phyloP scores from a whole-genome alignment of 495 filamentous ascomycete genomes.

The Pseudoneurospora amorphoporcata region DNA sequence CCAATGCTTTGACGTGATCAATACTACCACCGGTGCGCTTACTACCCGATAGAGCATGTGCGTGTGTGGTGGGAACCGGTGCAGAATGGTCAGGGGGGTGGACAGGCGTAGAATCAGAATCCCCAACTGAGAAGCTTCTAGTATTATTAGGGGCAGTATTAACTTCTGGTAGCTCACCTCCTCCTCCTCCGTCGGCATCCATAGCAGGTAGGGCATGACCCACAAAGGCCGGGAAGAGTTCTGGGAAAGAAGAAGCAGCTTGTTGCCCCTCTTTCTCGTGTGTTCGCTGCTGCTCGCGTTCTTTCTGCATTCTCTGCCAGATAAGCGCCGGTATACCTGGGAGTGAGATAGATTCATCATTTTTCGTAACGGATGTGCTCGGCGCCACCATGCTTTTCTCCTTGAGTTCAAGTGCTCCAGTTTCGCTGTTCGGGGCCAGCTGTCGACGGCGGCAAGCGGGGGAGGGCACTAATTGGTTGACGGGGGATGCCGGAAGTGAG shows the following conservation, averaged over 20 bases:
- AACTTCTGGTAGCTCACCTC: not conserved
- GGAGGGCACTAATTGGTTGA: not conserved
- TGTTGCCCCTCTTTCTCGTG: not conserved
- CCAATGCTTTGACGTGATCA: not conserved
- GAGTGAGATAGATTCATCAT: not conserved
- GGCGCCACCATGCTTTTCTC: accelerated
- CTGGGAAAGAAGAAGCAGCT: not conserved
- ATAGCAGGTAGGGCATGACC: not conserved
- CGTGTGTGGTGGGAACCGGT: not conserved
- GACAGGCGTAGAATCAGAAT: not conserved
- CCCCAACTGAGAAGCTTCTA: not conserved
- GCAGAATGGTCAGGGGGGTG: not conserved
- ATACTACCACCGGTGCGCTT: not conserved
- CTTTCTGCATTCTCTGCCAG: not conserved
- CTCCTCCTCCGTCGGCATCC: not conserved
- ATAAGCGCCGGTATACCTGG: not conserved
- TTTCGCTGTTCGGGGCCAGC: not conserved
- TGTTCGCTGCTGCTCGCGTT: not conserved
- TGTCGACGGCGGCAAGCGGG: not conserved
- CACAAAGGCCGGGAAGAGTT: not conserved
- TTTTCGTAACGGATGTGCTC: not conserved
- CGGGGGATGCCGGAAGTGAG: not conserved
- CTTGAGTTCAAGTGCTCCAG: not conserved
- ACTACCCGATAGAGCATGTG: not conserved
- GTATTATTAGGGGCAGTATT: not conserved